Base-by-base conservation (phyloP, 2,329 filamentous ascomycete genomes). In the Colletotrichum viniferum region DNA sequence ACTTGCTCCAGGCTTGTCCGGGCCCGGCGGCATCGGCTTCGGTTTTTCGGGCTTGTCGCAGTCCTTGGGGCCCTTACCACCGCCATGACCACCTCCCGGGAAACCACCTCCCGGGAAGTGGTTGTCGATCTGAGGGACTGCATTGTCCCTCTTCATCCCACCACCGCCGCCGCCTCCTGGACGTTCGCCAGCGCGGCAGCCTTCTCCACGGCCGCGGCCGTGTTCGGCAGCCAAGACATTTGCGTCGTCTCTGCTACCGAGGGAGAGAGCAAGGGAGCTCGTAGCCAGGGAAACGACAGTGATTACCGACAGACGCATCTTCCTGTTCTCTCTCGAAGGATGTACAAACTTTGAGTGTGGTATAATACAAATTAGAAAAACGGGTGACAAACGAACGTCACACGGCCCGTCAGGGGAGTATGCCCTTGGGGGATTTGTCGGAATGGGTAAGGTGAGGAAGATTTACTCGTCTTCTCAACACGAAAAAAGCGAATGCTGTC, bases 231-330 rank as follows among this genome's bases (percentile, higher is more conserved):
- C 48, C 32, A 65, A 14, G 21, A 30, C 34, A 26, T 14, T 60
- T 14, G 18, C 24, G 16, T 26, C 32, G 18, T 24, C 32, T 24
- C 34, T 63, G 61, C n/a, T 24, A 43, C 36, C 69, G 5, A 73
- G 21, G 28, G 69, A 64, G 7, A 76, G 26, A 48, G 69, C 73
- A n/a, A 76, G 43, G 32, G 73, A 76, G 63, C 58, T 73, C 48
- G 64, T 36, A 21, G 69, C 70, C 56, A 76, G 63, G 21, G 73
- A 76, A 21, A 76, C 16, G 24, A 76, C 48, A 18, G 73, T 65
- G 48, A 60, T 32, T 68, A 73, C 10, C 56, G 73, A 76, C 10
- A 76, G 69, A 63, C 73, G 73, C 73, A 76, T 76, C 7, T 28
- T 69, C 43, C 58, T 16, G n/a, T 26, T n/a, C 56, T 64, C 63